Evolutionary conservation across 495 filamentous ascomycete genomes (phyloP).

Genomic region (Podospora tetraspora): DNA sequence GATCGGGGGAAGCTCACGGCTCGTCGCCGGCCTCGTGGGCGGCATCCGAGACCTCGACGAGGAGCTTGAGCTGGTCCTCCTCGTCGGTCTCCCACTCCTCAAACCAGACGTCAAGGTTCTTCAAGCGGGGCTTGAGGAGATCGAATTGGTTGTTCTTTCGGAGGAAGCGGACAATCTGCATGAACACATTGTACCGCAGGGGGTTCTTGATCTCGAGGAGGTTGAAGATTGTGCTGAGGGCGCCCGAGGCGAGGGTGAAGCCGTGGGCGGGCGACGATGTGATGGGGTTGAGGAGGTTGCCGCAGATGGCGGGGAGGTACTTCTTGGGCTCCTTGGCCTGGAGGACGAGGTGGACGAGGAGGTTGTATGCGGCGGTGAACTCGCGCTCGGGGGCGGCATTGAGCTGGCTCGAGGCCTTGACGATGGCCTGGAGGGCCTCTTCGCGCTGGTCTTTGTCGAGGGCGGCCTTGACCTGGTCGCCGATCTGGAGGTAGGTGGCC

Average conservation of each 20-base stretch:
- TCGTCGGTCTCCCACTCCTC: slow-evolving; percentile 74
- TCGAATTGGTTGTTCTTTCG: slow-evolving; percentile 69
- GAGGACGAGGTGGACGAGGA: slow-evolving; percentile 84
- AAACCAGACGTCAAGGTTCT: slow-evolving; percentile 75
- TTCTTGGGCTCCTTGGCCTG: slow-evolving; percentile 76
- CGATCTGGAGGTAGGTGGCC: slow-evolving; percentile 70
- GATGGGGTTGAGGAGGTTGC: slow-evolving; percentile 80
- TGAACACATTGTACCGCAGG: slow-evolving; percentile 80
- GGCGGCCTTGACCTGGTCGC: slow-evolving; percentile 65
- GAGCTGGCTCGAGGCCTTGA: slow-evolving; percentile 63
- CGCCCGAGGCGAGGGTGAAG: slow-evolving; percentile 73
- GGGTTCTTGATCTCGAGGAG: slow-evolving; percentile 69
- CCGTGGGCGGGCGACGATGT: slow-evolving; percentile 79
- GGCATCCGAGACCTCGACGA: slow-evolving; percentile 68
- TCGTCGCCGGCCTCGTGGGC: slow-evolving; percentile 72
- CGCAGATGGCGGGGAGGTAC: slow-evolving; percentile 81
- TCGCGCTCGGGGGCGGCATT: slow-evolving; percentile 90
- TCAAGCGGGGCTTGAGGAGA: slow-evolving; percentile 69
- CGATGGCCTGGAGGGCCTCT: slow-evolving; percentile 82
- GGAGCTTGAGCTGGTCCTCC: slow-evolving; percentile 76
- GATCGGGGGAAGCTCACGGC: slow-evolving; percentile 44
- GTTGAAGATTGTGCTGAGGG: slow-evolving; percentile 96
- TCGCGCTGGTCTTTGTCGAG: slow-evolving; percentile 70
- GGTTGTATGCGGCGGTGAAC: slow-evolving; percentile 90
- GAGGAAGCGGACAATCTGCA: slow-evolving; percentile 76